Conservation (phyloP, 139 green algal species). For the Closterium sp. region DNA sequence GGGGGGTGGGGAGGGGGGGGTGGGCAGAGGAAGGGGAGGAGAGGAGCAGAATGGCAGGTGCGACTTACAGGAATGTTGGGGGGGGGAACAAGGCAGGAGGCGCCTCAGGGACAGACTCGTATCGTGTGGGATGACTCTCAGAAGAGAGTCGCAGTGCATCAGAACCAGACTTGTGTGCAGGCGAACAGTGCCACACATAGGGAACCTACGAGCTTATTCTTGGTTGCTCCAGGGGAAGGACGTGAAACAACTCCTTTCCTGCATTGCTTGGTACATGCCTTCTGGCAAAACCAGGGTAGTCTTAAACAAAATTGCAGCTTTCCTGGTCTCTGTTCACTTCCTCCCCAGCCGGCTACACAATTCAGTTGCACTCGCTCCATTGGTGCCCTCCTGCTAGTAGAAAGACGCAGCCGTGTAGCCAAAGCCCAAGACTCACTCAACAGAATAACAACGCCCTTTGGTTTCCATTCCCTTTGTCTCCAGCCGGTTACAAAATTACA, state of each 20-base stretch:
- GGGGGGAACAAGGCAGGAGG: background rate
- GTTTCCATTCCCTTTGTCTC: background rate
- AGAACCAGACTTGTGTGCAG: background rate
- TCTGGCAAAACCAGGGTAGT: background rate
- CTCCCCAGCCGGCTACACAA: too few relatives aligned
- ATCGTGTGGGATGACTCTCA: background rate
- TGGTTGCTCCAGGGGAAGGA: background rate
- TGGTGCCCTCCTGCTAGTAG: too few relatives aligned
- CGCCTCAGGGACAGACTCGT: background rate
- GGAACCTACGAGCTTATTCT: background rate
- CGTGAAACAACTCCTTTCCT: background rate
- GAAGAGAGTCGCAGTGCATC: background rate
- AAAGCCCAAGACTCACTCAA: too few relatives aligned
- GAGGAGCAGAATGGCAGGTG: background rate
- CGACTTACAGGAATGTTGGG: too few relatives aligned
- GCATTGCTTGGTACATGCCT: too few relatives aligned
- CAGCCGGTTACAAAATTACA: background rate
- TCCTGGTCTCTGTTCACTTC: too few relatives aligned
- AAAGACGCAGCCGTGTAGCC: too few relatives aligned
- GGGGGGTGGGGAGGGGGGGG: background rate
- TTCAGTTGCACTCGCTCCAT: too few relatives aligned
- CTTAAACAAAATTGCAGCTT: background rate
- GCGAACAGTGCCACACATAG: background rate
- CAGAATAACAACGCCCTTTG: background rate
- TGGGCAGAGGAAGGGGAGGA: background rate